phyloP scores from a whole-genome alignment of 345 rosid genomes.

The Syzygium grande region DNA sequence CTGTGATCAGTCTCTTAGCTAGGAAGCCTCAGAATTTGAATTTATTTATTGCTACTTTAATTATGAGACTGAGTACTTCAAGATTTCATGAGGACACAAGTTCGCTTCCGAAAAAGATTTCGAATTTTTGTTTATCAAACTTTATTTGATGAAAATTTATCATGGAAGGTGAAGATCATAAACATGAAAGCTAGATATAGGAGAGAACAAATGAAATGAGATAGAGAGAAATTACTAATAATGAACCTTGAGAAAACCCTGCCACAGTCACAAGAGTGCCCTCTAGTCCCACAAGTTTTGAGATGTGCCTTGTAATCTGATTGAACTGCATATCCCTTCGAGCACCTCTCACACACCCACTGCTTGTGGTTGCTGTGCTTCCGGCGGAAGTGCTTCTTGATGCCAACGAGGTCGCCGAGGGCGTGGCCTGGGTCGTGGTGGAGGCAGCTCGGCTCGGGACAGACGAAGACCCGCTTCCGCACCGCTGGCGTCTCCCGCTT shows the following conservation, averaged over 20 bases:
- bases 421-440: constrained; percentile 97
- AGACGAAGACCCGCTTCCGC: constrained; percentile 75
- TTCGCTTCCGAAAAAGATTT: not conserved
- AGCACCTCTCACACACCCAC: constrained; percentile 92
- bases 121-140: not conserved
- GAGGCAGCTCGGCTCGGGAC: constrained; percentile 89
- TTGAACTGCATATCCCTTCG: constrained; percentile 94
- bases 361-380: constrained; percentile 87
- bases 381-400: constrained; percentile 85
- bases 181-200: not conserved
- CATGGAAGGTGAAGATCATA: not conserved
- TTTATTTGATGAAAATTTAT: not conserved
- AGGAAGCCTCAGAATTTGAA: not conserved
- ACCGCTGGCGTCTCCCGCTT: constrained; percentile 67
- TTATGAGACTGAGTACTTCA: constrained; percentile 1
- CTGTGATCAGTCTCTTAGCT: not conserved
- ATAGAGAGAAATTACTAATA: not conserved
- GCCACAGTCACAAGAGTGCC: constrained; percentile 98
- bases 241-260: constrained; percentile 89
- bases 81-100: not conserved
- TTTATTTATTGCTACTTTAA: not conserved
- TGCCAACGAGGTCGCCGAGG: constrained; percentile 94
- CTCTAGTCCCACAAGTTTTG: constrained; percentile 93
- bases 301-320: constrained; percentile 97
- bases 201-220: not conserved